Percentiles rank a stretch among this genome's conserved stretches.
These are phyloP conservation scores for Hymenoscyphus occultus DNA, from an alignment of 2,329 filamentous ascomycete species.

Conservation along the genomic window DNA sequence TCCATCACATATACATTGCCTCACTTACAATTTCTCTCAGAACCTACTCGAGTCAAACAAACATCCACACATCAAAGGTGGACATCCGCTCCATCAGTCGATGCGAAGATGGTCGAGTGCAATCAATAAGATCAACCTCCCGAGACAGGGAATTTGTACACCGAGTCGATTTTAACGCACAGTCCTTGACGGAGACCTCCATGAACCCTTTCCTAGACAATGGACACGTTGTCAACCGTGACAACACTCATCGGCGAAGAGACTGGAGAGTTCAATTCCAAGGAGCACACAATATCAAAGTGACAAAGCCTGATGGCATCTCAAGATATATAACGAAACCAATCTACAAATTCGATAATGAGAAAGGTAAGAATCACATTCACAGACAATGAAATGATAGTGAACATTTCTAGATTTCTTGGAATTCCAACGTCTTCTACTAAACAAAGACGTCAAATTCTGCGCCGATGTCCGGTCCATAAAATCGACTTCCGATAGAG, in stretches of 20 bases:
- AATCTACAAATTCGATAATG: conserved; percentile 24
- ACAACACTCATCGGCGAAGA: too few relatives aligned
- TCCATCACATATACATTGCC: too few relatives aligned
- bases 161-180: conserved; percentile 17
- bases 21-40: conserved; percentile 9
- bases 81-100: conserved; percentile 18
- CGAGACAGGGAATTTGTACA: conserved; percentile 24
- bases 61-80: conserved; percentile 11
- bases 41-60: conserved; percentile 13
- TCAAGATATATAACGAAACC: conserved; percentile 15
- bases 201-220: conserved; percentile 30
- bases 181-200: conserved; percentile 17
- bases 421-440: conserved; percentile 21
- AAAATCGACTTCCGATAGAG: conserved; percentile 17
- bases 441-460: conserved; percentile 21
- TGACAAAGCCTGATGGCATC: conserved; percentile 16
- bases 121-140: conserved; percentile 17
- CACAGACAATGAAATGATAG: background rate
- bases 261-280: conserved; percentile 23
- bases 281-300: conserved; percentile 24
- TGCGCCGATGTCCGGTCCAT: conserved; percentile 20
- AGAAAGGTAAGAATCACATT: conserved; percentile 17
- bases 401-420: conserved; percentile 17
- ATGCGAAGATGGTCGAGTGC: conserved; percentile 21
- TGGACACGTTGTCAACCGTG: conserved; percentile 19